phyloP scores from a whole-genome alignment of 257 asterid species.

The Ilex aquifolium region DNA sequence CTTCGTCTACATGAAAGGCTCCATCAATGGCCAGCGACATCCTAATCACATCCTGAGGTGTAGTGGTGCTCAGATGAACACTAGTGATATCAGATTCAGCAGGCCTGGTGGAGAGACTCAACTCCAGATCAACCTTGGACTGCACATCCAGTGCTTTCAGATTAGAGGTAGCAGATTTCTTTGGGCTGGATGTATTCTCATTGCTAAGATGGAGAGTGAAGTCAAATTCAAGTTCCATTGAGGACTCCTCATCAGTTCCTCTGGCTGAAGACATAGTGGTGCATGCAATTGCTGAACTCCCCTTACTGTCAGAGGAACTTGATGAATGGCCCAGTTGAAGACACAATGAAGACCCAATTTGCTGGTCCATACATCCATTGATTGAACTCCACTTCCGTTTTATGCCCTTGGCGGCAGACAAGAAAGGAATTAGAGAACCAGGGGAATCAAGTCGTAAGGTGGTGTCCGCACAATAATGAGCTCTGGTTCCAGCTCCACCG shows the following conservation, averaged over 20 bases:
- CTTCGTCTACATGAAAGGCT: conserved; percentile 35
- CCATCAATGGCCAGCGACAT: conserved; percentile 20
- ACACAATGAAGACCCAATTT: conserved; percentile 36
- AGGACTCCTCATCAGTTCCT: conserved; percentile 74
- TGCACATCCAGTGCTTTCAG: conserved; percentile 26
- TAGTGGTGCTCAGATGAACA: conserved; percentile 31
- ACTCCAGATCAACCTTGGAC: conserved; percentile 72
- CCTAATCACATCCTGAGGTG: conserved; percentile 25
- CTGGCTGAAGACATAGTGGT: conserved; percentile 75
- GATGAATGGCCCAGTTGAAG: conserved; percentile 84
- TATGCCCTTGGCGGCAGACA: conserved; percentile 48
- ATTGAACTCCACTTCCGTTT: conserved; percentile 63
- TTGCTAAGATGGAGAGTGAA: conserved; percentile 72
- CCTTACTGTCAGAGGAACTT: conserved; percentile 92
- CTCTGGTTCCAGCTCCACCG: conserved; percentile 42
- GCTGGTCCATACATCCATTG: conserved; percentile 35
- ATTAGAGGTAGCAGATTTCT: conserved; percentile 32
- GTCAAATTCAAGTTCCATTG: conserved; percentile 91
- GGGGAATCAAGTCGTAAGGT: conserved; percentile 69
- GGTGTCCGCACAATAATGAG: conserved; percentile 56
- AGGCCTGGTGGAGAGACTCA: conserved; percentile 64
- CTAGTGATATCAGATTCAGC: conserved; percentile 64
- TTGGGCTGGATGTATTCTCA: conserved; percentile 49
- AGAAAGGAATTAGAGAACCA: conserved; percentile 33
- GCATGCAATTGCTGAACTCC: conserved; percentile 84